Evolutionary conservation across 768 basidiomycete species (phyloP).

Genomic region (Pulveroboletus sp.): DNA sequence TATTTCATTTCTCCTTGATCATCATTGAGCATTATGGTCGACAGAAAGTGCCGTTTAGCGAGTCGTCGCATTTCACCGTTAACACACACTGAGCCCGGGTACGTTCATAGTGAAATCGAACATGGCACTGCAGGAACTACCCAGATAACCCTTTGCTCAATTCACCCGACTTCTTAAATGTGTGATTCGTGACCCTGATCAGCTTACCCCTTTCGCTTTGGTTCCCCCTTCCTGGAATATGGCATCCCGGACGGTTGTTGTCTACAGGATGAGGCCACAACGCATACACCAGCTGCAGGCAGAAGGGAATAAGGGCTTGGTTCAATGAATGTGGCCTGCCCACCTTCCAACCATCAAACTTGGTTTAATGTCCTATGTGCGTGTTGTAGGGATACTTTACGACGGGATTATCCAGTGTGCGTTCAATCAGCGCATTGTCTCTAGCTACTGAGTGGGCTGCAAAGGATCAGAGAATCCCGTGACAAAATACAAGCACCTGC

Average conservation of each 20-base stretch:
- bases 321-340: too few relatives aligned
- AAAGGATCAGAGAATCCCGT: slow-evolving; percentile 52
- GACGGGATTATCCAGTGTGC: slow-evolving; percentile 26
- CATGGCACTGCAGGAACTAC: slow-evolving; percentile 9
- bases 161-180: slow-evolving; percentile 10
- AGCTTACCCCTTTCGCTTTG: slow-evolving; percentile 11
- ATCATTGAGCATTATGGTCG: too few relatives aligned
- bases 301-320: too few relatives aligned
- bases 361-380: too few relatives aligned
- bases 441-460: slow-evolving; percentile 25
- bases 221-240: slow-evolving; percentile 5
- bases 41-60: background rate
- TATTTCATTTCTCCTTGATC: background rate
- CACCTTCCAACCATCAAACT: slow-evolving; percentile 4
- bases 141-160: slow-evolving; percentile 10
- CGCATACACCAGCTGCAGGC: too few relatives aligned
- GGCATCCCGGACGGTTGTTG: slow-evolving; percentile 8
- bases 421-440: slow-evolving; percentile 18
- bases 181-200: slow-evolving; percentile 10
- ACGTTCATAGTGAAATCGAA: too few relatives aligned
- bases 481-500: slow-evolving; percentile 65
- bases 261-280: slow-evolving; percentile 5
- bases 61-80: slow-evolving; percentile 8
- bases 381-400: slow-evolving; percentile 18
- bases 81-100: too few relatives aligned